Conservation (phyloP, 306 rosid genomes). For the Quercus engelmannii region DNA sequence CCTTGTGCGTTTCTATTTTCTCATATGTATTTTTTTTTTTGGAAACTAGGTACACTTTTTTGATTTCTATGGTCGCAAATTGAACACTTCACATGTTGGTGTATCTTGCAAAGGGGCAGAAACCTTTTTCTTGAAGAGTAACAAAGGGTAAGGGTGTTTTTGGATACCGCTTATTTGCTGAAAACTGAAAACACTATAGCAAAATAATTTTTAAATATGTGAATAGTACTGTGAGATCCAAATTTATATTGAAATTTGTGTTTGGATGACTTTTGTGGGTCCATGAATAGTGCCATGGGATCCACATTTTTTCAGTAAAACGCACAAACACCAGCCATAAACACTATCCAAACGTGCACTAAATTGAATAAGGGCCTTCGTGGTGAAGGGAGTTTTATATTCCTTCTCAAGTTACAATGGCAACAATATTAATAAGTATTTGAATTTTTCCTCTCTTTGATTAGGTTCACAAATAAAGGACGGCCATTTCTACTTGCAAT, state of each 20-base stretch:
- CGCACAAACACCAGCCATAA: too few relatives aligned
- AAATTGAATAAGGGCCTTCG: constrained; percentile 4
- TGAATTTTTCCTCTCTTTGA: constrained; percentile 7
- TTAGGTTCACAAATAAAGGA: constrained; percentile 53
- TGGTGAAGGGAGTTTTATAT: background rate
- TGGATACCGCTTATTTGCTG: too few relatives aligned
- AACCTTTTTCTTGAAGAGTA: constrained; percentile 67
- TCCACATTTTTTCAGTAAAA: too few relatives aligned
- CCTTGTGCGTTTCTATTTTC: background rate
- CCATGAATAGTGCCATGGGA: too few relatives aligned
- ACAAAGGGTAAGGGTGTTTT: constrained; percentile 51
- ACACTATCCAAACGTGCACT: too few relatives aligned
- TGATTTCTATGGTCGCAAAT: constrained; percentile 87
- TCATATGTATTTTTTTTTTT: background rate
- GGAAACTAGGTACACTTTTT: constrained; percentile 72
- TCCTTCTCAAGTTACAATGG: background rate
- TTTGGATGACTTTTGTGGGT: too few relatives aligned
- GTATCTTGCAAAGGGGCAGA: constrained; percentile 76
- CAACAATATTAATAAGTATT: constrained; percentile 3
- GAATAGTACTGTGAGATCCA: too few relatives aligned
- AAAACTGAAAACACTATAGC: too few relatives aligned
- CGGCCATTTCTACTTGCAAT: constrained; percentile 74
- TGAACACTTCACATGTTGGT: constrained; percentile 93
- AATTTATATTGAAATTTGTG: too few relatives aligned
- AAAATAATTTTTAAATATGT: too few relatives aligned